Base-by-base conservation (phyloP, 495 filamentous ascomycete species). In the Penicillium subrubescens region DNA sequence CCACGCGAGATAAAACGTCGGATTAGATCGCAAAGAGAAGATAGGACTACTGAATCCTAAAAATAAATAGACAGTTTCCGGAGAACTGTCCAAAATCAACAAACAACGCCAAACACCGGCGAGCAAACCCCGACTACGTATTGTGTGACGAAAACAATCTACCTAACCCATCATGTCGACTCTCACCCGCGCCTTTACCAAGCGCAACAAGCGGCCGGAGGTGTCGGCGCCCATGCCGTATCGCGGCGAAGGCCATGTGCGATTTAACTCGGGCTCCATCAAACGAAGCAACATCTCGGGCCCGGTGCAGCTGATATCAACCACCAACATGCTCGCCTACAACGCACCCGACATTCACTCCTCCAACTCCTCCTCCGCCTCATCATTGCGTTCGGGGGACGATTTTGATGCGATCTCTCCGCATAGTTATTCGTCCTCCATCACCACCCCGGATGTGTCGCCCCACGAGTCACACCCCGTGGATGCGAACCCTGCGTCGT, bases 241-340 rank as follows among this genome's bases (percentile, higher is more conserved):
- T 57, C 81, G 81, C 35, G 66, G 61, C 21, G 80, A 83, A 56
- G 76, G 75, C 8, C 81, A 82, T 60, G 66, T 77, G 54, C 81
- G 81, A 66, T 83, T 80, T 59, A 75, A 76, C 34, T 69, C 82
- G 23, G 82, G 79, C 43, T 76, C 75, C 17, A 82, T 85, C 69
- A 81, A 82, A 56, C 82, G 83, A 41, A 77, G 76, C 67, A 82
- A 95, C 79, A 99, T 99, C 71, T 99, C 95, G 21, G 86, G 83
- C 12, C 95, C 95, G 3, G 83, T 97, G 52, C 88, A 91, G 74
- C 82, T 99, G 50, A 77, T 97, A 31, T 96, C 94, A 21, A 97
- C 96, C 5, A 98, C 96, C 62, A 99, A 98, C 75, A 92, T 94
- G 88, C 88, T 97, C 19, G 90, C 92, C 19, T 97, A 95, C 83